phyloP scores from a whole-genome alignment of 2,329 filamentous ascomycete genomes.

The Nemania serpens region DNA sequence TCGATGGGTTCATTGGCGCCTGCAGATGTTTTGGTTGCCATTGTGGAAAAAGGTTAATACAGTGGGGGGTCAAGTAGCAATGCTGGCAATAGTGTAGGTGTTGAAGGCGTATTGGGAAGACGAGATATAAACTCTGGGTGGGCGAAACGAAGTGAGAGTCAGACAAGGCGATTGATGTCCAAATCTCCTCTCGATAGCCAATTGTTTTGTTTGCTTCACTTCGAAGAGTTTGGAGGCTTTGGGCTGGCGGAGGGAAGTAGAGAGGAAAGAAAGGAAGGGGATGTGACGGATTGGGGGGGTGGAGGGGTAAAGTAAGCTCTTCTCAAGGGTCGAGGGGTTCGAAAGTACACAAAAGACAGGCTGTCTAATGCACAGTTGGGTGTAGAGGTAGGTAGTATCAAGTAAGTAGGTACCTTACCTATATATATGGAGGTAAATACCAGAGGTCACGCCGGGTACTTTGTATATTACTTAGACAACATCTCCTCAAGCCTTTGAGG shows the following conservation, averaged over 20 bases:
- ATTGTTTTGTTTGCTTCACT: slow-evolving; percentile 30
- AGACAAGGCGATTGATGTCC: slow-evolving; percentile 19
- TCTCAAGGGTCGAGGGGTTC: slow-evolving; percentile 18
- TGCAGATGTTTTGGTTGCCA: slow-evolving; percentile 63
- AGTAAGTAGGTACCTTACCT: too few species aligned
- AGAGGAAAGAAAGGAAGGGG: slow-evolving; percentile 31
- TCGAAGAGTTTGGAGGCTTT: slow-evolving; percentile 7
- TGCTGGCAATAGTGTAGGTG: slow-evolving; percentile 8
- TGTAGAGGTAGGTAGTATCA: too few species aligned
- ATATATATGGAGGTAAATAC: too few species aligned
- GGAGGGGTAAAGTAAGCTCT: slow-evolving; percentile 33
- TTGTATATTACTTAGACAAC: neutral
- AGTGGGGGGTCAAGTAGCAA: slow-evolving; percentile 18
- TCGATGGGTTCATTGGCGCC: slow-evolving; percentile 64
- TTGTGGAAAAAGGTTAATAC: slow-evolving; percentile 39
- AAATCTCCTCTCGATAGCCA: slow-evolving; percentile 14
- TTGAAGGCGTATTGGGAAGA: slow-evolving; percentile 1
- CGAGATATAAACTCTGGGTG: slow-evolving; percentile 1
- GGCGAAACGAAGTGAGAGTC: neutral
- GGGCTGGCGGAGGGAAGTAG: slow-evolving; percentile 22
- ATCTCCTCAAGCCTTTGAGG: slow-evolving; percentile 17
- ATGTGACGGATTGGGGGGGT: slow-evolving; percentile 27
- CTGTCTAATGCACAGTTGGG: slow-evolving; percentile 12
- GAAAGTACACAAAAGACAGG: slow-evolving; percentile 18
- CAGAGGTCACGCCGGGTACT: too few species aligned